These are phyloP conservation scores for Lactarius akahatsu DNA, from an alignment of 768 basidiomycete genomes.

Conservation along the genomic window DNA sequence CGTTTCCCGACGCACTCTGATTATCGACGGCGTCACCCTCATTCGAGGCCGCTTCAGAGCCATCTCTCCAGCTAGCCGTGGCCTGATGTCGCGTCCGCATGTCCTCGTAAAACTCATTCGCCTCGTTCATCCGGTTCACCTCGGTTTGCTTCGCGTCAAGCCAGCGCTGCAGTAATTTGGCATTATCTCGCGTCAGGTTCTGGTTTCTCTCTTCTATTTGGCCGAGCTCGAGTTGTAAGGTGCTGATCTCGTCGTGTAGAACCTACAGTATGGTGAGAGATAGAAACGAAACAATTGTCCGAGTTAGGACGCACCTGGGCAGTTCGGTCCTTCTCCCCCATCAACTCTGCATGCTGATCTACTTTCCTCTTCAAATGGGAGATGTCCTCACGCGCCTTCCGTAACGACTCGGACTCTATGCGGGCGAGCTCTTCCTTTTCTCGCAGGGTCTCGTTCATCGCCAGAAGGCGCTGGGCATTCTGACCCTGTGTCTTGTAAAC, in stretches of 20 bases:
- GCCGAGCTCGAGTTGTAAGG: constrained; percentile 85
- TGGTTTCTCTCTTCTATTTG: constrained; percentile 87
- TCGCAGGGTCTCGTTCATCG: constrained; percentile 92
- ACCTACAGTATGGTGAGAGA: constrained; percentile 49
- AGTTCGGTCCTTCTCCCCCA: constrained; percentile 85
- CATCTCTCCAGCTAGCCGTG: constrained; percentile 57
- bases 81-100: constrained; percentile 74
- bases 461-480: constrained; percentile 87
- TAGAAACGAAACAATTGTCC: not conserved
- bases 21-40: constrained; percentile 32
- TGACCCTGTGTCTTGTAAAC: constrained; percentile 96
- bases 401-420: constrained; percentile 74
- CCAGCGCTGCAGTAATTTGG: constrained; percentile 94
- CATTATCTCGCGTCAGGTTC: constrained; percentile 89
- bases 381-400: constrained; percentile 77
- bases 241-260: constrained; percentile 92
- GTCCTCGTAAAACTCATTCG: constrained; percentile 85
- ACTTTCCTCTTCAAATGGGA: constrained; percentile 69
- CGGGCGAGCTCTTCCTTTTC: constrained; percentile 89
- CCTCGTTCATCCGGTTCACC: constrained; percentile 94
- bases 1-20: constrained; percentile 66
- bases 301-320: constrained; percentile 61
- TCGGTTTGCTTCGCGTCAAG: constrained; percentile 91
- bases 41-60: constrained; percentile 32
- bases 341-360: constrained; percentile 78